Conservation (phyloP, 805 yeast species). For the Ogataea sp. region DNA sequence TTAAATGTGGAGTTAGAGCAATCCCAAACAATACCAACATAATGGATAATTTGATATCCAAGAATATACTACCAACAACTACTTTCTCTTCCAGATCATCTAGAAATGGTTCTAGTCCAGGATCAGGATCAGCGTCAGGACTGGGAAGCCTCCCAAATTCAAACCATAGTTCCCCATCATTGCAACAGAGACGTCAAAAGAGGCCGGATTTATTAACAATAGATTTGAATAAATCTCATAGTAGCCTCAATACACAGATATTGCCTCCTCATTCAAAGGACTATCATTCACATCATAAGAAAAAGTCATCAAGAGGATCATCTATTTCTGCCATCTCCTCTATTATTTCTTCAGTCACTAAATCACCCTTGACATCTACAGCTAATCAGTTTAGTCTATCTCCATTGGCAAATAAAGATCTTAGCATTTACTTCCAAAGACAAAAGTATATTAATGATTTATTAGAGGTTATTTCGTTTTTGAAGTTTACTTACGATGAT, state of each 20-base stretch:
- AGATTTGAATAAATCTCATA: constrained; percentile 1
- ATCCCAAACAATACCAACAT: constrained; percentile 14
- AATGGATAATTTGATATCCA: constrained; percentile 12
- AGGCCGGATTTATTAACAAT: not conserved
- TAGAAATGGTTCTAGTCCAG: not conserved
- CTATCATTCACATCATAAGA: not conserved
- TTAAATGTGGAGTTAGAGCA: constrained; percentile 14
- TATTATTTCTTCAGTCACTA: constrained; percentile 23
- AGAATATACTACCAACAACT: not conserved
- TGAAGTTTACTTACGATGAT: not conserved
- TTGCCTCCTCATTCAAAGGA: not conserved
- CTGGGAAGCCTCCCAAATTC: not conserved
- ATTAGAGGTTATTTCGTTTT: not conserved
- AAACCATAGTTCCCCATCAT: not conserved
- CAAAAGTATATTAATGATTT: constrained; percentile 17
- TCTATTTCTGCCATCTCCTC: constrained; percentile 25
- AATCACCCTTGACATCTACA: constrained; percentile 6
- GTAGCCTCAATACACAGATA: not conserved
- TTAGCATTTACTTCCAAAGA: constrained; percentile 10
- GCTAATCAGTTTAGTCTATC: not conserved
- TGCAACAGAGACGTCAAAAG: constrained; percentile 1
- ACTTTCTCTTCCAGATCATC: constrained; percentile 1
- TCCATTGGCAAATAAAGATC: not conserved
- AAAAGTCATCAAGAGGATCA: constrained; percentile 25
- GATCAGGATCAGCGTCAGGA: too few species aligned